Evolutionary conservation across 106 monocot genomes (phyloP).

Genomic region (Acorus calamus): DNA sequence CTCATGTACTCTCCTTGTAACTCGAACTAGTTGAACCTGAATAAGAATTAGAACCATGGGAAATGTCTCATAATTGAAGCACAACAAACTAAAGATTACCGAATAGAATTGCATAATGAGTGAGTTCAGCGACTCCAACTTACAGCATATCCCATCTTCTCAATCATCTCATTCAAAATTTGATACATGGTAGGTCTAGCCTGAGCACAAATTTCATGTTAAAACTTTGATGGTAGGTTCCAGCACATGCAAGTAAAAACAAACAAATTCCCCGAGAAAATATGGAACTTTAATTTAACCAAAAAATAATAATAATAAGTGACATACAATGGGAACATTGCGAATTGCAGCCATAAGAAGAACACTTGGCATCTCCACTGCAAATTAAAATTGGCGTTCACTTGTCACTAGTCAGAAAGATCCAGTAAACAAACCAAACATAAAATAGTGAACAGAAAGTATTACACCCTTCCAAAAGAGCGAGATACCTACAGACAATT

Average conservation of each 20-base stretch:
- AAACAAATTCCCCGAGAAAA: not conserved
- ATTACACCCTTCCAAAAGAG: not conserved
- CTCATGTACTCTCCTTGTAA: slow-evolving; percentile 84
- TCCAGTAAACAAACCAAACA: too few relatives aligned
- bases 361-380: too few relatives aligned
- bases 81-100: too few relatives aligned
- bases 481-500: slow-evolving; percentile 61
- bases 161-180: too few relatives aligned
- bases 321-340: too few relatives aligned
- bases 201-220: not conserved
- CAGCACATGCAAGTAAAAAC: not conserved
- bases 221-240: not conserved
- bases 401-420: too few relatives aligned
- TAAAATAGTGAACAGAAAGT: too few relatives aligned
- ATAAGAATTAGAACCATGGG: not conserved
- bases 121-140: too few relatives aligned
- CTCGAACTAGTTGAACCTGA: slow-evolving; percentile 78
- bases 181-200: too few relatives aligned
- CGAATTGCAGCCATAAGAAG: too few relatives aligned
- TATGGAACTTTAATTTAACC: not conserved
- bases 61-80: too few relatives aligned
- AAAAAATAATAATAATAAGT: not conserved
- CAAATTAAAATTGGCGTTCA: not conserved
- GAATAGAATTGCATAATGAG: not conserved
- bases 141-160: too few relatives aligned